Conservation (phyloP, 176 grass and related monocot species). For the Microstegium vimineum region DNA sequence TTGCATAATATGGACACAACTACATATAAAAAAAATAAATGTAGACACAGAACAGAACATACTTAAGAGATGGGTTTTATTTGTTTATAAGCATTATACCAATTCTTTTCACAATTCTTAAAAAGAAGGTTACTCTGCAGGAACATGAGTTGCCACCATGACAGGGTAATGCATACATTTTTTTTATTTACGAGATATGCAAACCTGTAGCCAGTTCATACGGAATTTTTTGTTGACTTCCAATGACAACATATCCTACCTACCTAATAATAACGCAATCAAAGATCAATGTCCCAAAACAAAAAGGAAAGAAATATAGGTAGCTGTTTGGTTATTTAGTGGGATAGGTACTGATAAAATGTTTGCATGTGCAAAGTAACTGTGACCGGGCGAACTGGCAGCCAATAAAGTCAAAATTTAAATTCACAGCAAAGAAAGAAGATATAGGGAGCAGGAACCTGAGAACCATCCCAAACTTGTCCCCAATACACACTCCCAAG, state of each 20-base stretch:
- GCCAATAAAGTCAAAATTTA: background rate
- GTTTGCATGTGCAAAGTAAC: constrained; percentile 15
- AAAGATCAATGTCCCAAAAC: constrained; percentile 38
- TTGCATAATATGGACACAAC: background rate
- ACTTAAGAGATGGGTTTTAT: background rate
- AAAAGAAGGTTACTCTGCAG: background rate
- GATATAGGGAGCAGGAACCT: constrained; percentile 41
- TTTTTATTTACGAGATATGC: constrained; percentile 20
- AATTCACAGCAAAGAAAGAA: constrained; percentile 8
- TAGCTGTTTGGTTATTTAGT: constrained; percentile 14
- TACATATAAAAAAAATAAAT: background rate
- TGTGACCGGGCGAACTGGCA: background rate
- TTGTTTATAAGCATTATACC: background rate
- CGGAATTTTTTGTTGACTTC: constrained; percentile 21
- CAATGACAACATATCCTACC: constrained; percentile 36
- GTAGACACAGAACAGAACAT: background rate
- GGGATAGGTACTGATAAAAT: constrained; percentile 14
- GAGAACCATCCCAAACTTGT: constrained; percentile 84
- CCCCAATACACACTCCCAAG: constrained; percentile 82
- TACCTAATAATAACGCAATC: constrained; percentile 28
- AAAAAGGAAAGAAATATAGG: background rate
- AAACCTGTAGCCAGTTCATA: constrained; percentile 37
- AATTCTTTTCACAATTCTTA: background rate
- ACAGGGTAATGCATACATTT: background rate
- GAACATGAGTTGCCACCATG: constrained; percentile 29